Evolutionary conservation across 805 yeast genomes (phyloP).

Genomic region (Scheffersomyces stipitis): DNA sequence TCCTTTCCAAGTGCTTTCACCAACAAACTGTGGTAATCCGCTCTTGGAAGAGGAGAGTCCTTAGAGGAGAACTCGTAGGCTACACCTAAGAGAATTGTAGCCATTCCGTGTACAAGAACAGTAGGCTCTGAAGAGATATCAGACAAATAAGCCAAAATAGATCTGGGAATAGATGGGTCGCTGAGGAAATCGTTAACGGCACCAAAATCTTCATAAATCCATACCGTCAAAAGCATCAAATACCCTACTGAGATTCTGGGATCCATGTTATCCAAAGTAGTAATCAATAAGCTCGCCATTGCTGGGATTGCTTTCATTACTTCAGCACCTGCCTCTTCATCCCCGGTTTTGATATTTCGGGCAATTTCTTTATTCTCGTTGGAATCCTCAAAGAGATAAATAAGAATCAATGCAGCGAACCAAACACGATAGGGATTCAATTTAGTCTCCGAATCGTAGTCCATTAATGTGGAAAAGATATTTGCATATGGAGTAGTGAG

Average conservation of each 20-base stretch:
- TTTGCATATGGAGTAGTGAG: conserved; percentile 43
- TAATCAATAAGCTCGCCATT: conserved; percentile 67
- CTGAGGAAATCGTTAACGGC: conserved; percentile 75
- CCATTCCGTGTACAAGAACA: conserved; percentile 67
- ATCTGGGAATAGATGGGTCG: conserved; percentile 64
- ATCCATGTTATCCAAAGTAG: conserved; percentile 61
- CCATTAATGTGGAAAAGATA: conserved; percentile 68
- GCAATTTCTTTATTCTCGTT: conserved; percentile 50
- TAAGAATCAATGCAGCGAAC: conserved; percentile 72
- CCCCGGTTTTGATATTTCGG: conserved; percentile 54
- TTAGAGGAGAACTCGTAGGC: conserved; percentile 72
- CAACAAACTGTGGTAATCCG: conserved; percentile 60
- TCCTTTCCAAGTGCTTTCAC: conserved; percentile 75
- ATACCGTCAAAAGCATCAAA: conserved; percentile 65
- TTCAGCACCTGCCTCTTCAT: conserved; percentile 64
- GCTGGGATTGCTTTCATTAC: conserved; percentile 71
- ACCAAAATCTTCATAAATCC: conserved; percentile 75
- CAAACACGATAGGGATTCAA: conserved; percentile 85
- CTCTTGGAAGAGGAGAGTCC: conserved; percentile 62
- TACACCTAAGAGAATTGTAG: conserved; percentile 69
- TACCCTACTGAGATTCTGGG: conserved; percentile 79
- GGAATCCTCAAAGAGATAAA: conserved; percentile 58
- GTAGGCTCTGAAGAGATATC: conserved; percentile 48
- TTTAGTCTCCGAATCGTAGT: conserved; percentile 61
- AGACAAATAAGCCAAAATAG: conserved; percentile 63